Conservation (phyloP, 768 basidiomycete species). For the Russula lepida region DNA sequence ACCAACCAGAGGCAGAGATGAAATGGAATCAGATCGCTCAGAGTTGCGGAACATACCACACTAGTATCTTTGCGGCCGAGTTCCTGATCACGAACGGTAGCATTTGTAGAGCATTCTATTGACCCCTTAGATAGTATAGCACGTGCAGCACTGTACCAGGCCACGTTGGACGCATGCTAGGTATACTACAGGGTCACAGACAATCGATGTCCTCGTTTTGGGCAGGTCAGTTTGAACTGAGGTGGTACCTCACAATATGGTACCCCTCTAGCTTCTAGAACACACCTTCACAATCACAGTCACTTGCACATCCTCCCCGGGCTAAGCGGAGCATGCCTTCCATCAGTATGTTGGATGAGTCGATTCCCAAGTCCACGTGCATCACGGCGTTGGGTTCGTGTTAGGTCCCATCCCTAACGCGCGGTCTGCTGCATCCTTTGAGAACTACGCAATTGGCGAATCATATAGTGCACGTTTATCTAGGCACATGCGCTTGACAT, state of each 20-base stretch:
- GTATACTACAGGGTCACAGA: not conserved
- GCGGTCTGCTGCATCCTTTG: not conserved
- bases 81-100: not conserved
- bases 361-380: not conserved
- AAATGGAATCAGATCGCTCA: not conserved
- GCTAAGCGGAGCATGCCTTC: not conserved
- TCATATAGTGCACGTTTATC: not conserved
- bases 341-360: too few relatives aligned
- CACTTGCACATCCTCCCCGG: not conserved
- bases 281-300: not conserved
- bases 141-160: not conserved
- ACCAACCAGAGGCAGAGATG: not conserved
- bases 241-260: not conserved
- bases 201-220: not conserved
- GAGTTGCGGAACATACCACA: not conserved
- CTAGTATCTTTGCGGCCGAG: not conserved
- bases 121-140: not conserved
- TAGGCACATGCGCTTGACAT: not conserved
- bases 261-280: not conserved
- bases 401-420: not conserved
- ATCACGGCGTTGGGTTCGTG: not conserved
- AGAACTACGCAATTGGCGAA: not conserved
- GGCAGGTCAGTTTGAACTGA: not conserved
- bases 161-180: not conserved
- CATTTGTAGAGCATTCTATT: not conserved